These are phyloP conservation scores for Aureobasidium sp. DNA, from an alignment of 2,329 filamentous ascomycete genomes.

Conservation along the genomic window DNA sequence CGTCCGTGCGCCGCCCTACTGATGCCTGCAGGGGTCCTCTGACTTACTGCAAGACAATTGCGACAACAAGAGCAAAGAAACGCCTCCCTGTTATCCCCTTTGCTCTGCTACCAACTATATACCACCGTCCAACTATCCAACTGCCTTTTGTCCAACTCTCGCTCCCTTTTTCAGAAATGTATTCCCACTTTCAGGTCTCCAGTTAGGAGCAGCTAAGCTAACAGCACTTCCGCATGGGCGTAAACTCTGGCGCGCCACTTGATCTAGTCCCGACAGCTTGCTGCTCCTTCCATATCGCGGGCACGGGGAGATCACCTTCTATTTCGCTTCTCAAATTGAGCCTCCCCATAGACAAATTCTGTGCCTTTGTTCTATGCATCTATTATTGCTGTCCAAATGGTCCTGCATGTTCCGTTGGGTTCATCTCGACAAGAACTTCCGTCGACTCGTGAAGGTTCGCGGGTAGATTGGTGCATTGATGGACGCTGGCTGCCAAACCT, in stretches of 20 bases:
- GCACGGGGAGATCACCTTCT: background rate
- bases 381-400: background rate
- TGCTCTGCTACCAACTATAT: background rate
- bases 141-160: background rate
- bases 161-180: background rate
- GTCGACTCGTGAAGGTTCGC: background rate
- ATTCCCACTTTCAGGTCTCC: background rate
- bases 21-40: slow-evolving; percentile 11
- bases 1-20: slow-evolving; percentile 4
- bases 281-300: slow-evolving; percentile 10
- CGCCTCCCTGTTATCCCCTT: background rate
- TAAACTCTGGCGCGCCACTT: slow-evolving; percentile 11
- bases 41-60: slow-evolving; percentile 7
- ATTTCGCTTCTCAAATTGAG: slow-evolving; percentile 8
- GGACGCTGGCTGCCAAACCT: slow-evolving; percentile 1
- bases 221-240: slow-evolving; percentile 6
- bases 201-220: background rate
- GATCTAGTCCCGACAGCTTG: slow-evolving; percentile 9
- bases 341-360: background rate
- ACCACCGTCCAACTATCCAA: background rate
- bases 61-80: slow-evolving; percentile 8
- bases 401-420: background rate
- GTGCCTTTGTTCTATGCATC: background rate
- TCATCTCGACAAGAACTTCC: background rate
- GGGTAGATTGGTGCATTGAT: slow-evolving; percentile 3